Conservation (phyloP, 305 asterid genomes). For the Rubia tinctorum region DNA sequence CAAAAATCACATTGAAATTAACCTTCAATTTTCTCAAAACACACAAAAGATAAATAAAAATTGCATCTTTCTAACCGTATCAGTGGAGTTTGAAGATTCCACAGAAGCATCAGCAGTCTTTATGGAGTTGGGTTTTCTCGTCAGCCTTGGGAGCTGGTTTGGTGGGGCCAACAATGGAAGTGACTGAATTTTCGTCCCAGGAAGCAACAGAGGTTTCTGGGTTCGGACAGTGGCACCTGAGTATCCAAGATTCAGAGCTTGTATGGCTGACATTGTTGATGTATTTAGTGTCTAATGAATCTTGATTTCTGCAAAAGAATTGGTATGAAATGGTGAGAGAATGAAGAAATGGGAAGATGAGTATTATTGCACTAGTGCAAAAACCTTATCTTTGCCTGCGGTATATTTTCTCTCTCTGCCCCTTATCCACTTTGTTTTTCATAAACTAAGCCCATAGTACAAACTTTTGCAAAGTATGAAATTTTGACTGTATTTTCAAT, state of each 20-base stretch:
- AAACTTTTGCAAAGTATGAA: slow-evolving; percentile 9
- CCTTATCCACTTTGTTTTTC: slow-evolving; percentile 36
- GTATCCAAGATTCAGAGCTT: slow-evolving; percentile 57
- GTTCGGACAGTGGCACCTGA: slow-evolving; percentile 36
- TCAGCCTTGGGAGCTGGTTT: slow-evolving; percentile 24
- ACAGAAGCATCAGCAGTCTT: slow-evolving; percentile 66
- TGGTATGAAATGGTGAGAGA: not conserved
- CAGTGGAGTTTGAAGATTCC: slow-evolving; percentile 59
- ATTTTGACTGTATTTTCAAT: not conserved
- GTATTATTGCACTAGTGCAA: slow-evolving; percentile 19
- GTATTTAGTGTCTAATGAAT: not conserved
- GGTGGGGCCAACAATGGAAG: slow-evolving; percentile 32
- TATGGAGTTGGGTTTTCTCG: slow-evolving; percentile 35
- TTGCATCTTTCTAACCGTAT: slow-evolving; percentile 39
- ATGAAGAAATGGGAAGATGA: slow-evolving; percentile 13
- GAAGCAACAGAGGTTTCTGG: slow-evolving; percentile 40
- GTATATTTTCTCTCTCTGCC: slow-evolving; percentile 21
- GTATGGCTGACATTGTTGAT: slow-evolving; percentile 60
- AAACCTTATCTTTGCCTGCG: slow-evolving; percentile 46
- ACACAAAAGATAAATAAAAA: not conserved
- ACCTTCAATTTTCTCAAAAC: not conserved
- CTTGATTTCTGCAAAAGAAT: slow-evolving; percentile 1
- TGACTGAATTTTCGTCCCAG: slow-evolving; percentile 29
- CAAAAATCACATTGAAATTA: not conserved
- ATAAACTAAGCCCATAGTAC: slow-evolving; percentile 19